A percentile compares a stretch with the other conserved stretches of the same genome.
phyloP scores from a whole-genome alignment of 805 yeast species.

The Alloascoidea hylecoeti region DNA sequence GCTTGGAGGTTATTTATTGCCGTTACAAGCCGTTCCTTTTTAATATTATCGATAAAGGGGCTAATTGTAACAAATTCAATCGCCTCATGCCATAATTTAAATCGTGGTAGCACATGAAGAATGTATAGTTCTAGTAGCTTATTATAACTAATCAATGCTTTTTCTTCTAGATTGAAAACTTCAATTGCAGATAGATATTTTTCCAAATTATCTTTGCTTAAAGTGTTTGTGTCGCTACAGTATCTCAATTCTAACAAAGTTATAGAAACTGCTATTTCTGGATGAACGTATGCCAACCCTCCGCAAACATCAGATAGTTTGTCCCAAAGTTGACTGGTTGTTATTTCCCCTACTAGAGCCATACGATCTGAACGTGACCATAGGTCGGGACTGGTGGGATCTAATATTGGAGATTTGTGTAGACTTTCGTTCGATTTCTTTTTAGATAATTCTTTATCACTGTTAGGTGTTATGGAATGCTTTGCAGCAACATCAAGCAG shows the following conservation, averaged over 20 bases:
- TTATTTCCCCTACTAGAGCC: background rate
- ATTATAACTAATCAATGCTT: background rate
- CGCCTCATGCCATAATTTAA: constrained; percentile 1
- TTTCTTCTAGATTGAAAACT: background rate
- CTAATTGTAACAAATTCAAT: background rate
- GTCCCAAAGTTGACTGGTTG: background rate
- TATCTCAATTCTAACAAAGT: background rate
- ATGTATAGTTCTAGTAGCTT: constrained; percentile 3
- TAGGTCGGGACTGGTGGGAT: background rate
- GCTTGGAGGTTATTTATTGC: background rate
- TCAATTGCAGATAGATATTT: constrained; percentile 1
- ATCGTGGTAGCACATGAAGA: background rate
- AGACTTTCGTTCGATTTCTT: background rate
- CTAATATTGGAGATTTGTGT: background rate
- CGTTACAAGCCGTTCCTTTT: background rate
- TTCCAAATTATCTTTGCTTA: background rate
- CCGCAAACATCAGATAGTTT: background rate
- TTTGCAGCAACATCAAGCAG: constrained; percentile 2
- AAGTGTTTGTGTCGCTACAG: background rate
- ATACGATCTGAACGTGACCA: background rate
- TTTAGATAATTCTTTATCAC: background rate
- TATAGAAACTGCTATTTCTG: constrained; percentile 2
- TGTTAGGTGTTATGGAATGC: background rate
- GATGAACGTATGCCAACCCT: background rate
- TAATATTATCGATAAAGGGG: constrained; percentile 2